Evolutionary conservation across 2,329 filamentous ascomycete species (phyloP).

Genomic region (Aspergillus arachidicola): DNA sequence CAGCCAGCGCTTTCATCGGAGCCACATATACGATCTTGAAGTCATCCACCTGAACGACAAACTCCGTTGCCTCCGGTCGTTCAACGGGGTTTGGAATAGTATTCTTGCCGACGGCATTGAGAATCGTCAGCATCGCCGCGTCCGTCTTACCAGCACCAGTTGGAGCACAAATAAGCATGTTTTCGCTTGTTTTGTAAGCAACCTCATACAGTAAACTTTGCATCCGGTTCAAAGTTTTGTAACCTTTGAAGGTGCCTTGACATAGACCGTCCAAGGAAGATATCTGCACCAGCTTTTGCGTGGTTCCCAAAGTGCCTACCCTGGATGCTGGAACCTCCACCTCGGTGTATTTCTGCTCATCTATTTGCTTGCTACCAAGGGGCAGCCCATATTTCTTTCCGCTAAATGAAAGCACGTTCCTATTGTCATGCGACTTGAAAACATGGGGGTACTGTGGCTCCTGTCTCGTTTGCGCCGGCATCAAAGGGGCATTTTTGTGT

Average conservation of each 20-base stretch:
- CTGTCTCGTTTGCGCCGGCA: constrained; percentile 68
- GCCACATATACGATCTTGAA: constrained; percentile 99
- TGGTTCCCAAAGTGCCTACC: constrained; percentile 71
- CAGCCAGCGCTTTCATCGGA: constrained; percentile 97
- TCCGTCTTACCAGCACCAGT: constrained; percentile 99
- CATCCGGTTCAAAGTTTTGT: constrained; percentile 94
- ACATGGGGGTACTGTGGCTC: constrained; percentile 89
- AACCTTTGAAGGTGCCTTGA: constrained; percentile 87
- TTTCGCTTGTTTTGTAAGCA: constrained; percentile 93
- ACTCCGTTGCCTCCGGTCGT: constrained; percentile 71
- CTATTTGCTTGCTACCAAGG: constrained; percentile 68
- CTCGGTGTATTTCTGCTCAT: constrained; percentile 83
- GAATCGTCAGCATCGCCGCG: constrained; percentile 92
- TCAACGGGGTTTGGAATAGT: constrained; percentile 78
- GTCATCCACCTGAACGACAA: constrained; percentile 78
- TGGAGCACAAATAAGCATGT: constrained; percentile 97
- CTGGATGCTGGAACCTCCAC: constrained; percentile 81
- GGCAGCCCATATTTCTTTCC: constrained; percentile 85
- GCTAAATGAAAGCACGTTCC: constrained; percentile 78
- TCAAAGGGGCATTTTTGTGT: constrained; percentile 77
- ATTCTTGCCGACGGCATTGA: constrained; percentile 88
- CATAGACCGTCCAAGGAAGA: constrained; percentile 86
- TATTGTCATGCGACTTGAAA: constrained; percentile 79
- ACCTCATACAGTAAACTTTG: constrained; percentile 95
- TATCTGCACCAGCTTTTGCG: constrained; percentile 77